Evolutionary conservation across 257 asterid genomes (phyloP), one percentile per base, ranked within the genome.

Genomic region (Ophiorrhiza pumila): DNA sequence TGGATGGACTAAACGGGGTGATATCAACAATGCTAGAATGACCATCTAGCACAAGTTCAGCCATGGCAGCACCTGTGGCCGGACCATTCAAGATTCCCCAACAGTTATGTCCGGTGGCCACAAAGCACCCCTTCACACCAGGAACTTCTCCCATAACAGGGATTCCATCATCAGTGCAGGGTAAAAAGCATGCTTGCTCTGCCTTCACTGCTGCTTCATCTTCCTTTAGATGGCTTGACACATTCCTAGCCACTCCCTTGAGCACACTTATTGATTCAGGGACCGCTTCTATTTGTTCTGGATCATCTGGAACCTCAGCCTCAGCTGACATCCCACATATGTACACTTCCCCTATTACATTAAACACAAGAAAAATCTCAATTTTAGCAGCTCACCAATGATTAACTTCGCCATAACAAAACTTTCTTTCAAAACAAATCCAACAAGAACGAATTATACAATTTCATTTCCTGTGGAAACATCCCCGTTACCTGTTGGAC

Each of bases 31-130:
- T 77, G 63, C 77, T 79, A 22, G 93, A 73, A 2, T 52, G 57
- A 27, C 97, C 95, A 32, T 90, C 90, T 55, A 94, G 71, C 23
- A 91, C 84, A 32, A 94, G 95, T 82, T 91, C 97, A 1, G 98
- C 84, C 80, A 91, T 25, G 0, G 96, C 92, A 6, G 90, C 91
- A 22, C 98, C 98, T 0, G 97, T 91, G 78, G 96, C 98, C 0
- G 97, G 98, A 62, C 96, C 97, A 55, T 94, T 94, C 12, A 94
- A 84, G 77, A 91, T 94, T 11, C 98, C 98, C 98, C 98, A 94
- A 68, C 98, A 94, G 61, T 85, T 94, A 77, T 94, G 98, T 22
- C 96, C 97, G 0, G 96, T 91, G 0, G 96, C 97, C 47, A 88
- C 96, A 43, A 86, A 91, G 52, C 96, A 90, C 49, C 91, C 95